A percentile compares a stretch with the other conserved stretches of the same genome.
Conservation (phyloP, 176 grass and related monocot genomes). For the Tillandsia leiboldiana region DNA sequence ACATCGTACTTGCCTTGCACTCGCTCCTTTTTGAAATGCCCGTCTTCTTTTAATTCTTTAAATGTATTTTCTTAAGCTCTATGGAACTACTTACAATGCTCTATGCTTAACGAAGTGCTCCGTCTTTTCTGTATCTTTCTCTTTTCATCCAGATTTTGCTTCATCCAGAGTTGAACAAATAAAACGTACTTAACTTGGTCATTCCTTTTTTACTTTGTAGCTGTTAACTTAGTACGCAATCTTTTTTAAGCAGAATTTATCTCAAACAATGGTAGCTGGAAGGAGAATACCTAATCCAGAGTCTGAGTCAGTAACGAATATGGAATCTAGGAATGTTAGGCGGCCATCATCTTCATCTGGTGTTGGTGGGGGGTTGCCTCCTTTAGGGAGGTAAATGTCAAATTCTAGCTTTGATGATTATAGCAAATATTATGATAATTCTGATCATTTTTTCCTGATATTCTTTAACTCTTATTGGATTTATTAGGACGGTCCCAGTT, state of each 20-base stretch:
- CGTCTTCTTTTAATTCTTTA: too few relatives aligned
- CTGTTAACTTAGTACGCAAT: neutral
- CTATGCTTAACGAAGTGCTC: too few relatives aligned
- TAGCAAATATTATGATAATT: slow-evolving; percentile 6
- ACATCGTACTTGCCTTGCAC: too few relatives aligned
- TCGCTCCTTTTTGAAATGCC: too few relatives aligned
- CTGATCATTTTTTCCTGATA: neutral
- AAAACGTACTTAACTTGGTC: too few relatives aligned
- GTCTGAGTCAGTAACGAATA: slow-evolving; percentile 37
- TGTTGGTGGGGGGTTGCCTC: slow-evolving; percentile 45
- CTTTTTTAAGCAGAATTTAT: slow-evolving; percentile 52
- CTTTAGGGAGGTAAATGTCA: slow-evolving; percentile 55
- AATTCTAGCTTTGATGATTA: slow-evolving; percentile 1
- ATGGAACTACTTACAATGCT: too few relatives aligned
- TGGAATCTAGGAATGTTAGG: slow-evolving; percentile 47
- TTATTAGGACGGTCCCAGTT: slow-evolving; percentile 41
- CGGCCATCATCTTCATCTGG: slow-evolving; percentile 67
- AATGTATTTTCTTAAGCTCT: too few relatives aligned
- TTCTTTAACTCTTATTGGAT: slow-evolving; percentile 27
- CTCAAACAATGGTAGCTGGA: slow-evolving; percentile 70
- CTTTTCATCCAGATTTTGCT: too few relatives aligned
- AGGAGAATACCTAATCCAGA: slow-evolving; percentile 65
- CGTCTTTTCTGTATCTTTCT: too few relatives aligned
- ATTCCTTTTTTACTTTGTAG: neutral
- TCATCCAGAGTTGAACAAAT: too few relatives aligned